phyloP scores from a whole-genome alignment of 2,329 filamentous ascomycete species.

The Hypomyces rosellus region DNA sequence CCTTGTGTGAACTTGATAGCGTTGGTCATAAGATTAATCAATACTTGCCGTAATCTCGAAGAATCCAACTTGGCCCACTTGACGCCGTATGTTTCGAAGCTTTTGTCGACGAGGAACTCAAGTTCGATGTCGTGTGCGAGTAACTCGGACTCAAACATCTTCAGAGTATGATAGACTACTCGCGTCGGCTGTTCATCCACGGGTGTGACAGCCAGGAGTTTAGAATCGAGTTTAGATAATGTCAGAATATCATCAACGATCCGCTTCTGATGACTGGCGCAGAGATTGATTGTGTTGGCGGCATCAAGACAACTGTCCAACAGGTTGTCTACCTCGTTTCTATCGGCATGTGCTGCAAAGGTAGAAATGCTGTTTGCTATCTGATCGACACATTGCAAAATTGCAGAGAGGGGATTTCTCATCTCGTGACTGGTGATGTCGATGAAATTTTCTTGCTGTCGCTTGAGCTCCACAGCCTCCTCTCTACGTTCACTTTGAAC shows the following conservation, averaged over 20 bases:
- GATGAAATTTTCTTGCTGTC: conserved; percentile 65
- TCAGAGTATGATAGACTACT: conserved; percentile 62
- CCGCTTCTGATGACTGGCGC: conserved; percentile 70
- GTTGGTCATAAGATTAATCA: conserved; percentile 70
- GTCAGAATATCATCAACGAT: conserved; percentile 64
- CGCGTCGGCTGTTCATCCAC: conserved; percentile 62
- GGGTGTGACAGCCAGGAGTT: conserved; percentile 63
- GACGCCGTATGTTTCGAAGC: conserved; percentile 57
- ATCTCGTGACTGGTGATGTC: conserved; percentile 71
- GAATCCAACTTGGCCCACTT: conserved; percentile 72
- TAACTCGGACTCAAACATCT: conserved; percentile 75
- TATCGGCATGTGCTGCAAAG: conserved; percentile 31
- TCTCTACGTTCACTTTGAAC: conserved; percentile 71
- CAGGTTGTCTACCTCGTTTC: conserved; percentile 41
- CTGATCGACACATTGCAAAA: conserved; percentile 71
- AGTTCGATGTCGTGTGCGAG: conserved; percentile 65
- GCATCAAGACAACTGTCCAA: conserved; percentile 60
- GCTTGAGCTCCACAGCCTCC: conserved; percentile 75
- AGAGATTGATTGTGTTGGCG: conserved; percentile 74
- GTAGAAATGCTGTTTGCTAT: conserved; percentile 48
- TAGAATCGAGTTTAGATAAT: conserved; percentile 64
- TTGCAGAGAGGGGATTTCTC: conserved; percentile 68
- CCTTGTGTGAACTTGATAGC: conserved; percentile 60
- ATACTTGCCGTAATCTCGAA: conserved; percentile 64
- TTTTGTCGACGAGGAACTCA: conserved; percentile 61